Conservation (phyloP, 2,329 filamentous ascomycete species). For the Chaetomiaceae sp. region DNA sequence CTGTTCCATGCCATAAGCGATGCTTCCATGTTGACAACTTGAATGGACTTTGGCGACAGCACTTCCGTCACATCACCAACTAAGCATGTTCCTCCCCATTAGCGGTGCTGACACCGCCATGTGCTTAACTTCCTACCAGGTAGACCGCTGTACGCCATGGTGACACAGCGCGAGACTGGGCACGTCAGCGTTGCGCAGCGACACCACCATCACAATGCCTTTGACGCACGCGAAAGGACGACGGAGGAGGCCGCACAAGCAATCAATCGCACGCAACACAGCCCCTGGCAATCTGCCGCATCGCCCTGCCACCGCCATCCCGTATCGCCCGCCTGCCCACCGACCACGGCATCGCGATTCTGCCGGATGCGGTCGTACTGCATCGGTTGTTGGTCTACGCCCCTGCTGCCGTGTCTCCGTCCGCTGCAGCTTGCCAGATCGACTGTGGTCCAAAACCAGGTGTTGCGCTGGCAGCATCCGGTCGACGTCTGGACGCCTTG, state of each 20-base stretch:
- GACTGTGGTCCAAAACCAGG: background rate
- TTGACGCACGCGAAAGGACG: background rate
- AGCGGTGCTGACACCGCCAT: too few relatives aligned
- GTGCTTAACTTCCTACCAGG: too few relatives aligned
- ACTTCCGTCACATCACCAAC: too few relatives aligned
- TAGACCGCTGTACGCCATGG: background rate
- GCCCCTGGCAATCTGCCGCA: conserved; percentile 1
- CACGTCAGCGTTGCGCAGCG: background rate
- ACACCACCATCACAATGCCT: background rate
- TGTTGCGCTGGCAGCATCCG: too few relatives aligned
- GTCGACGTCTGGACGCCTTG: too few relatives aligned
- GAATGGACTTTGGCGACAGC: too few relatives aligned
- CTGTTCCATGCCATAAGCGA: too few relatives aligned
- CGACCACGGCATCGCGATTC: conserved; percentile 2
- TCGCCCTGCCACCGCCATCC: conserved; percentile 1
- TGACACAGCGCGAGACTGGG: conserved; percentile 6
- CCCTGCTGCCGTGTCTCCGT: background rate
- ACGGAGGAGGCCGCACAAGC: background rate
- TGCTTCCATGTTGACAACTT: too few relatives aligned
- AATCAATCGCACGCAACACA: background rate
- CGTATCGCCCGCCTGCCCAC: background rate
- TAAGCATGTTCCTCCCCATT: too few relatives aligned
- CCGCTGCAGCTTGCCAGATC: background rate
- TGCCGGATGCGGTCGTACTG: conserved; percentile 4
- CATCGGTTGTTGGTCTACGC: background rate